phyloP scores from a whole-genome alignment of 345 rosid species.

The Eucalyptus camaldulensis region DNA sequence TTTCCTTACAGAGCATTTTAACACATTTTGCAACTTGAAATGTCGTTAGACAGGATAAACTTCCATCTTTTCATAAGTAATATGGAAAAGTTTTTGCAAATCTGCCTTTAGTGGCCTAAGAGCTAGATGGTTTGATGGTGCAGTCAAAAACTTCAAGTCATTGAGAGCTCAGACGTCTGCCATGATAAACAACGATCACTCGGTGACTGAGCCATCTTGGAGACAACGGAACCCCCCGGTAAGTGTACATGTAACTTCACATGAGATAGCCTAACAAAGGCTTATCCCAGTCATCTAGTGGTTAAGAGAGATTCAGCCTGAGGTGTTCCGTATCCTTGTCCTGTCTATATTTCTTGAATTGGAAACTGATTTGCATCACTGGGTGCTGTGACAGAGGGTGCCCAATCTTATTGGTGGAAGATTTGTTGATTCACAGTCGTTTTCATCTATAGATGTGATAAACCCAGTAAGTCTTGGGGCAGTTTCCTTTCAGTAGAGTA shows the following conservation, averaged over 20 bases:
- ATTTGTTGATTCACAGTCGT: constrained; percentile 50
- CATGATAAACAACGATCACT: constrained; percentile 16
- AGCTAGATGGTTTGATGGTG: not conserved
- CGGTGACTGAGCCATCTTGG: constrained; percentile 35
- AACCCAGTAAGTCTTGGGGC: constrained; percentile 45
- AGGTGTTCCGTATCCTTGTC: not conserved
- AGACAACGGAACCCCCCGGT: constrained; percentile 38
- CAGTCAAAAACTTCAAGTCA: constrained; percentile 55
- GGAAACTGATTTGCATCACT: not conserved
- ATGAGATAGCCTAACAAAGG: not conserved
- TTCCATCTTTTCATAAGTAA: not conserved
- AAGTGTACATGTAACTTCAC: constrained; percentile 14
- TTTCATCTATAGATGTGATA: constrained; percentile 38
- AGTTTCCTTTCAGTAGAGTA: not conserved
- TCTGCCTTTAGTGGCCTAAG: not conserved
- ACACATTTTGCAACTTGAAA: not conserved
- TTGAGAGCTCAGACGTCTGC: constrained; percentile 33
- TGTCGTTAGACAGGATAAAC: not conserved
- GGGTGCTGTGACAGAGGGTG: constrained; percentile 27
- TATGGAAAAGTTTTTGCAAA: not conserved
- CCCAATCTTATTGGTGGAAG: constrained; percentile 68
- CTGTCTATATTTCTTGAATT: not conserved
- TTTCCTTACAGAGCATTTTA: not conserved
- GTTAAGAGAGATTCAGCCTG: not conserved
- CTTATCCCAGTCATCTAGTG: not conserved